phyloP scores from a whole-genome alignment of 768 basidiomycete genomes.

The Mycena leptocephala region DNA sequence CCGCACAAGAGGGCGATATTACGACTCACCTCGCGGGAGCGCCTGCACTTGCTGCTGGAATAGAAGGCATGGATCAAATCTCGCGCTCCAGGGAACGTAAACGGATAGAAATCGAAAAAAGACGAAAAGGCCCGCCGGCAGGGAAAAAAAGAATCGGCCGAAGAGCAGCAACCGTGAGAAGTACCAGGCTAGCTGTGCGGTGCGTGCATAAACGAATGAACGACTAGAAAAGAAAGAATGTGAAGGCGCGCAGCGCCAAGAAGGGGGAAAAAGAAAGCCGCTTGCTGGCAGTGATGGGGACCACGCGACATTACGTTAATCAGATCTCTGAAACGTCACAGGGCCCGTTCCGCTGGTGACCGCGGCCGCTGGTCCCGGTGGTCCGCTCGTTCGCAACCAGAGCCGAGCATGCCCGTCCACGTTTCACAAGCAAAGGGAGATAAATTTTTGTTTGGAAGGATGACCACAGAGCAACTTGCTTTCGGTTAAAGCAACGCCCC shows the following conservation, averaged over 20 bases:
- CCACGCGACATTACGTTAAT: neutral
- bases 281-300: constrained; percentile 11
- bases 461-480: neutral
- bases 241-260: constrained; percentile 16
- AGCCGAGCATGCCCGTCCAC: neutral
- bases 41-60: constrained; percentile 18
- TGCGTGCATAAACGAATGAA: constrained; percentile 9
- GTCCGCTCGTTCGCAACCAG: neutral
- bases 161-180: constrained; percentile 4
- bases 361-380: too few species aligned
- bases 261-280: constrained; percentile 10
- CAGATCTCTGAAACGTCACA: neutral
- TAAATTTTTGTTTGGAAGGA: neutral
- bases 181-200: constrained; percentile 7
- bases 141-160: constrained; percentile 6
- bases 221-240: constrained; percentile 12
- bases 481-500: neutral
- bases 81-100: constrained; percentile 17
- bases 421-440: constrained; percentile 18
- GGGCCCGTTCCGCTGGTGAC: neutral
- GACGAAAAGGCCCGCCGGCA: constrained; percentile 7
- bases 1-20: neutral
- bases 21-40: constrained; percentile 14
- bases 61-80: constrained; percentile 21
- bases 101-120: constrained; percentile 10